Evolutionary conservation across 352 stramenopile species (phyloP).

Genomic region (Globisporangium paddicum): DNA sequence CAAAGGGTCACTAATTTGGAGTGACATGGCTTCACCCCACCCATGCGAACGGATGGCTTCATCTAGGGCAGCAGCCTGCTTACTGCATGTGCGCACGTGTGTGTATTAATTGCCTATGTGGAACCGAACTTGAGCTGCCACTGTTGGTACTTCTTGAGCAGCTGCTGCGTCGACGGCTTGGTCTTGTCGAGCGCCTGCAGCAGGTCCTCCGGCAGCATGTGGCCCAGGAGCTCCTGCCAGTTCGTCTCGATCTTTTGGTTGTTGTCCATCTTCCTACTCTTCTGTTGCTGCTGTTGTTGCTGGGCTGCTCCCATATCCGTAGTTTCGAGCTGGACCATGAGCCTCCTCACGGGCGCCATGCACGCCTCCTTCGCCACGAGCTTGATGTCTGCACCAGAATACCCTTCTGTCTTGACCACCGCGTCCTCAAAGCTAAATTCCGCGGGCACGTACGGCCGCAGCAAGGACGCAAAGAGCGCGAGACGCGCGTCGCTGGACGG

Average conservation of each 20-base stretch:
- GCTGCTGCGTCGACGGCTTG: conserved; percentile 69
- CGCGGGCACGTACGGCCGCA: conserved; percentile 49
- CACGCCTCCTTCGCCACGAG: conserved; percentile 82
- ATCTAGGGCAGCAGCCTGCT: too few species aligned
- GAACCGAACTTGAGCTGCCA: conserved; percentile 82
- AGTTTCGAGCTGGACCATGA: conserved; percentile 63
- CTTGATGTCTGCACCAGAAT: conserved; percentile 83
- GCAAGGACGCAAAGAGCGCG: conserved; percentile 51
- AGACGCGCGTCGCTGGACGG: conserved; percentile 53
- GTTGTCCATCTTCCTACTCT: conserved; percentile 14
- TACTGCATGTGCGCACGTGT: too few species aligned
- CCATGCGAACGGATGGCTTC: too few species aligned
- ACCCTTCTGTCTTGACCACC: conserved; percentile 56
- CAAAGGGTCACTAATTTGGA: too few species aligned
- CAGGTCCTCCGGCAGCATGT: conserved; percentile 54
- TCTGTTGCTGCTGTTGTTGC: background rate
- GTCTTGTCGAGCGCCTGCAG: conserved; percentile 63
- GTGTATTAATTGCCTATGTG: conserved; percentile 19
- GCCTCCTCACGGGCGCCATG: conserved; percentile 71
- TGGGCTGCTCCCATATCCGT: conserved; percentile 14
- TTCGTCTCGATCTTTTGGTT: conserved; percentile 21
- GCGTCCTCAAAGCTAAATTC: conserved; percentile 51
- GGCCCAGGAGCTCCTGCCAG: conserved; percentile 55
- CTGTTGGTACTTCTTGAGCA: conserved; percentile 76
- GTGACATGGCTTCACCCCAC: too few species aligned